Conservation (phyloP, 176 grass and related monocot species). For the Tillandsia fasciculata region DNA sequence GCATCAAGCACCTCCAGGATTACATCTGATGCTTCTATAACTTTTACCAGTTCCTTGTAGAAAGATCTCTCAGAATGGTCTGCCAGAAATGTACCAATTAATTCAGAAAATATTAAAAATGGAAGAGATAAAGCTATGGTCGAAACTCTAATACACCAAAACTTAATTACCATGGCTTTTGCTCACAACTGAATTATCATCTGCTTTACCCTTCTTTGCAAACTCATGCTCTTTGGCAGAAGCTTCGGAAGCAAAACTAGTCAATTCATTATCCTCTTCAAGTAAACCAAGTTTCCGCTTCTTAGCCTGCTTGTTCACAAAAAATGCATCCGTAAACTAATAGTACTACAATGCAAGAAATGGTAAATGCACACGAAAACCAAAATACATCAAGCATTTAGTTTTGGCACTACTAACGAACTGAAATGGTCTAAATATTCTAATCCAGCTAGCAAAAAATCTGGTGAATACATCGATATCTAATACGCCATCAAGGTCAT, state of each 20-base stretch:
- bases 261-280: conserved; percentile 43
- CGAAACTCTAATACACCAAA: not conserved
- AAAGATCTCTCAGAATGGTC: conserved; percentile 91
- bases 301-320: conserved; percentile 36
- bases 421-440: too few species aligned
- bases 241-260: conserved; percentile 39
- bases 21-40: conserved; percentile 79
- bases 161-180: conserved; percentile 56
- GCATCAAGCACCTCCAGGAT: conserved; percentile 95
- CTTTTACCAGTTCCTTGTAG: conserved; percentile 96
- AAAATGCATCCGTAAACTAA: not conserved
- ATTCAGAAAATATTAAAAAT: not conserved
- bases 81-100: conserved; percentile 20
- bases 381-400: too few species aligned
- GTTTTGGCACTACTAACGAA: too few species aligned
- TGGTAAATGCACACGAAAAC: not conserved
- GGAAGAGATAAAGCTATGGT: not conserved
- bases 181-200: conserved; percentile 25
- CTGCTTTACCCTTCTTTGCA: conserved; percentile 28
- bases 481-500: too few species aligned
- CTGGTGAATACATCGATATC: too few species aligned
- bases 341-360: not conserved
- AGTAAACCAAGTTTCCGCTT: conserved; percentile 73
- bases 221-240: conserved; percentile 31
- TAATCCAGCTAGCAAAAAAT: too few species aligned